phyloP scores from a whole-genome alignment of 495 filamentous ascomycete genomes.

The Hypoxylon lenormandii region DNA sequence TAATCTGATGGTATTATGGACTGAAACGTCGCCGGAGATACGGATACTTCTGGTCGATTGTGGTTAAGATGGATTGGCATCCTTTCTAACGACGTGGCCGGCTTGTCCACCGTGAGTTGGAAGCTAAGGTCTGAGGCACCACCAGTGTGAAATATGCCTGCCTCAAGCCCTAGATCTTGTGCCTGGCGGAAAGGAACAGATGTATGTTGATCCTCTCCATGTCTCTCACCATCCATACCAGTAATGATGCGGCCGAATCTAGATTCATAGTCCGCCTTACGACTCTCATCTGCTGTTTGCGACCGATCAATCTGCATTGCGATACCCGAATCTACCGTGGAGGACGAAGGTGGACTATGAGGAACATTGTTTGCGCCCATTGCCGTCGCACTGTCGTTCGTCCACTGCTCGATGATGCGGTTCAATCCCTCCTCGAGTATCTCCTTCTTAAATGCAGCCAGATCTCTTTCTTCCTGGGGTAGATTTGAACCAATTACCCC shows the following conservation, averaged over 20 bases:
- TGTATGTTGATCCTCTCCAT: background rate
- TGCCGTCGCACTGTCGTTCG: slow-evolving; percentile 32
- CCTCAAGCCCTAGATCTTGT: background rate
- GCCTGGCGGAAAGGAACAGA: background rate
- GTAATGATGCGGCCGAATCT: background rate
- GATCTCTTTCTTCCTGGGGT: slow-evolving; percentile 37
- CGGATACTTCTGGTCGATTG: background rate
- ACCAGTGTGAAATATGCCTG: background rate
- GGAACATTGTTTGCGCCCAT: slow-evolving; percentile 7
- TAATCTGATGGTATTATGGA: slow-evolving; percentile 8
- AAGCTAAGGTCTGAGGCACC: background rate
- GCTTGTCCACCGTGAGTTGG: slow-evolving; percentile 4
- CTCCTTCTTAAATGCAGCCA: slow-evolving; percentile 33
- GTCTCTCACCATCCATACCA: background rate
- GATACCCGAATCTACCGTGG: slow-evolving; percentile 38
- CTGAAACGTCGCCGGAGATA: slow-evolving; percentile 17
- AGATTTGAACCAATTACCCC: slow-evolving; percentile 33
- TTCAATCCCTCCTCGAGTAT: slow-evolving; percentile 40
- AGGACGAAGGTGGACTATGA: slow-evolving; percentile 37
- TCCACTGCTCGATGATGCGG: slow-evolving; percentile 47
- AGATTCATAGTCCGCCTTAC: background rate
- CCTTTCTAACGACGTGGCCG: background rate
- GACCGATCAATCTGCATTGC: slow-evolving; percentile 17
- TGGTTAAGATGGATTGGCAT: slow-evolving; percentile 5
- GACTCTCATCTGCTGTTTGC: slow-evolving; percentile 2